Evolutionary conservation across 352 stramenopile species (phyloP).

Genomic region (Globisporangium lucens): DNA sequence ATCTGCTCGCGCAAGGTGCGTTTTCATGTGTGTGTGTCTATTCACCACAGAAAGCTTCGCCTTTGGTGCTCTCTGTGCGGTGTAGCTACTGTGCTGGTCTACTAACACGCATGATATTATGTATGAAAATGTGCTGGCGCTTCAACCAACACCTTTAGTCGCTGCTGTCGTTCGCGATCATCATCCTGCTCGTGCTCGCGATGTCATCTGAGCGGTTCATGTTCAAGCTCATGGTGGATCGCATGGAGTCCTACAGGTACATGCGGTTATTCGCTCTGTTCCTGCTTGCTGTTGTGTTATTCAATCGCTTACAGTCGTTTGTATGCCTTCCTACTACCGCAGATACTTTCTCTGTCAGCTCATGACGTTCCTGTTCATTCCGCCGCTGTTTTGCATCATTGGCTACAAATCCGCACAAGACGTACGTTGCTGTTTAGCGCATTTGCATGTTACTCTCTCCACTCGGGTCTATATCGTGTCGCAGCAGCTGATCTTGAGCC

Average conservation of each 20-base stretch:
- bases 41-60: neutral
- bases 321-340: neutral
- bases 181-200: conserved; percentile 67
- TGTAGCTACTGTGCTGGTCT: neutral
- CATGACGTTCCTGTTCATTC: conserved; percentile 88
- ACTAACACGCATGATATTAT: neutral
- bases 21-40: neutral
- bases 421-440: conserved; percentile 23
- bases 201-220: conserved; percentile 84
- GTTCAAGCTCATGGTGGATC: conserved; percentile 88
- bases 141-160: conserved; percentile 35
- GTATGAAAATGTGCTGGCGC: neutral
- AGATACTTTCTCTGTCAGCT: conserved; percentile 88
- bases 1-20: conserved; percentile 81
- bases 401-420: conserved; percentile 80
- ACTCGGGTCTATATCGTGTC: neutral
- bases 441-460: neutral
- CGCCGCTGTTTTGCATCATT: conserved; percentile 82
- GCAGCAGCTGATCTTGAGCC: neutral
- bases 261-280: conserved; percentile 1
- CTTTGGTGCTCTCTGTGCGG: neutral
- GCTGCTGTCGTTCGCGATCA: conserved; percentile 66
- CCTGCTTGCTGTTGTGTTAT: neutral
- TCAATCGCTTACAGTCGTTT: neutral
- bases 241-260: conserved; percentile 87